phyloP scores from a whole-genome alignment of 139 green algal genomes.

The Diplosphaera chodatii region DNA sequence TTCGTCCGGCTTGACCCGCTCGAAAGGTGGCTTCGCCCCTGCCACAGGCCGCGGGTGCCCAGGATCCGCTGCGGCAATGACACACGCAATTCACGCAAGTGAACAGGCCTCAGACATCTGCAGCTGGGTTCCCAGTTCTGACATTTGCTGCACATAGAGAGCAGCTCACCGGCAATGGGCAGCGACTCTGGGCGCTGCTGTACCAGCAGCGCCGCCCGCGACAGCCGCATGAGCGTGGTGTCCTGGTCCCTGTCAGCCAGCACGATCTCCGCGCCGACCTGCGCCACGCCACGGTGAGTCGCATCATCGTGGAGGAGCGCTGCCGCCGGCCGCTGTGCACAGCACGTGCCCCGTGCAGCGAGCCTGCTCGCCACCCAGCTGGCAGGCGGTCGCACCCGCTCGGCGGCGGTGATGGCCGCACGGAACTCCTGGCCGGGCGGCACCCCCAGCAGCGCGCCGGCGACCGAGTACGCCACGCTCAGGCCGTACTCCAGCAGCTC shows the following conservation, averaged over 20 bases:
- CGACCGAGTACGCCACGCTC: conserved; percentile 16
- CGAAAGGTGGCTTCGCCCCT: no score
- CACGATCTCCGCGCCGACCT: conserved; percentile 27
- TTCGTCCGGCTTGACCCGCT: conserved; percentile 1
- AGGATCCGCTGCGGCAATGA: no score
- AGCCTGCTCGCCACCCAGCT: no score
- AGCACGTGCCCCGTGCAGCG: background rate
- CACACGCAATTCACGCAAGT: no score
- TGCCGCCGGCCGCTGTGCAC: no score
- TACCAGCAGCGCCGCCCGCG: conserved; percentile 2
- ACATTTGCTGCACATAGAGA: no score
- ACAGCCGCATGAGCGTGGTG: conserved; percentile 23
- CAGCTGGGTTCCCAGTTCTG: no score
- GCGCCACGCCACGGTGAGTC: no score
- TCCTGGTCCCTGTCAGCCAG: conserved; percentile 24
- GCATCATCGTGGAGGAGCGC: no score
- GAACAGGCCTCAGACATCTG: no score
- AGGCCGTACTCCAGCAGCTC: conserved; percentile 12
- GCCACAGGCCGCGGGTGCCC: no score
- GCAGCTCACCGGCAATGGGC: conserved; percentile 2
- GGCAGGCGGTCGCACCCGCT: background rate
- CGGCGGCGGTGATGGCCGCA: conserved; percentile 9
- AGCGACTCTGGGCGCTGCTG: background rate
- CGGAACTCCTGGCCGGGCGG: conserved; percentile 34
- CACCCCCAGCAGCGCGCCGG: conserved; percentile 29